These are phyloP conservation scores for Phragmites australis DNA, from an alignment of 176 grass and related monocot genomes.

Conservation along the genomic window DNA sequence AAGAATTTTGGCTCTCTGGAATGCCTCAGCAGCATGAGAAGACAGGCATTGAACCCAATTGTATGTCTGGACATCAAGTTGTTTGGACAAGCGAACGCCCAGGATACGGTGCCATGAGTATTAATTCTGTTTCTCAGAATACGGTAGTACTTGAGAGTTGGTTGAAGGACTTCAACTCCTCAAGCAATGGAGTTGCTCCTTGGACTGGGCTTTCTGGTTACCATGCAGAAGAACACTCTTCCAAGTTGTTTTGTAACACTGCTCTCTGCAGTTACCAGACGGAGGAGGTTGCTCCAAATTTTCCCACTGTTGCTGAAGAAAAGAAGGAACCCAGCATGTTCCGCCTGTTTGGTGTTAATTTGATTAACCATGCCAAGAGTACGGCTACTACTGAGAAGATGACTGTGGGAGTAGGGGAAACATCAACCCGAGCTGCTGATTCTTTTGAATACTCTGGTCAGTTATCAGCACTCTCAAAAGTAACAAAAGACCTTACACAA, in stretches of 20 bases:
- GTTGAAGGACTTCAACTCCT: conserved; percentile 54
- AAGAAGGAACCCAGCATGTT: conserved; percentile 41
- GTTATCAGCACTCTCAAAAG: conserved; percentile 53
- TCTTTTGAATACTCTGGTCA: conserved; percentile 45
- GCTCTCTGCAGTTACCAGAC: conserved; percentile 19
- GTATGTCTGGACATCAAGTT: conserved; percentile 47
- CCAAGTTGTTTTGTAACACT: conserved; percentile 43
- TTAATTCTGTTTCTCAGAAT: conserved; percentile 45
- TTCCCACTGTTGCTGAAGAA: conserved; percentile 33
- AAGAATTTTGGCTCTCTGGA: conserved; percentile 61
- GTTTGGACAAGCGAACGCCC: conserved; percentile 44
- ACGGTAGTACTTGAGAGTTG: conserved; percentile 44
- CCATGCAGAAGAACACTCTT: conserved; percentile 41
- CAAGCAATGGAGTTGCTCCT: conserved; percentile 34
- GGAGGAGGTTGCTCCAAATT: conserved; percentile 37
- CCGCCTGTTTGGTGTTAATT: conserved; percentile 63
- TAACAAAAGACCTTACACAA: conserved; percentile 34
- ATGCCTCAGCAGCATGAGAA: conserved; percentile 48
- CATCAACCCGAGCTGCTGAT: conserved; percentile 31
- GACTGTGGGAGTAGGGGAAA: neutral
- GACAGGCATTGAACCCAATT: conserved; percentile 35
- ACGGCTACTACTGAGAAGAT: conserved; percentile 5
- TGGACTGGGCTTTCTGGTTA: conserved; percentile 40
- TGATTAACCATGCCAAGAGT: conserved; percentile 36
- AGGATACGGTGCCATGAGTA: conserved; percentile 36